A percentile compares a stretch with the other conserved stretches of the same genome.
phyloP scores from a whole-genome alignment of 2,329 filamentous ascomycete genomes.

The Nannizziopsis barbatae region DNA sequence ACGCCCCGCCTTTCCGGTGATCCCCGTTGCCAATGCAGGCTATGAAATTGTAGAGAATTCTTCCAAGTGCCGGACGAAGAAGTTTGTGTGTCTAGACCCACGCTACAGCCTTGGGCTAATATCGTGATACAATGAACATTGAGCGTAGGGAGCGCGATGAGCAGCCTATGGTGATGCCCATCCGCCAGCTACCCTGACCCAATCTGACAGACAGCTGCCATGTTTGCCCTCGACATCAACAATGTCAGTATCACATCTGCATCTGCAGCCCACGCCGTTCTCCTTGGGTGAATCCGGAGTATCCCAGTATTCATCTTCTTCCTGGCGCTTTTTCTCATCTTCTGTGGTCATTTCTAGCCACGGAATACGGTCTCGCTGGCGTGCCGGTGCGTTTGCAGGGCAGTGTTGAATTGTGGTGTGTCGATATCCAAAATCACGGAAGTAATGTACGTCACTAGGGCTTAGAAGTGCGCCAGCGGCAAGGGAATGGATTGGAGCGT shows the following conservation, averaged over 20 bases:
- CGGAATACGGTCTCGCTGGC: conserved; percentile 68
- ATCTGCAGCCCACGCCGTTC: conserved; percentile 93
- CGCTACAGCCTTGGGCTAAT: too few relatives aligned
- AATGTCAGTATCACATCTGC: conserved; percentile 93
- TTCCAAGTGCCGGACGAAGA: background rate
- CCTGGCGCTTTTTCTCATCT: conserved; percentile 70
- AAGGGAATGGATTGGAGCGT: conserved; percentile 94
- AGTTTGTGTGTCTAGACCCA: background rate
- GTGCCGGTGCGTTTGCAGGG: conserved; percentile 82
- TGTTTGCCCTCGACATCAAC: conserved; percentile 96
- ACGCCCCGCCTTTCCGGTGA: conserved; percentile 4
- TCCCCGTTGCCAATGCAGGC: conserved; percentile 10
- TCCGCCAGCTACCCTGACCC: conserved; percentile 93
- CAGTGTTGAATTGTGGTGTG: conserved; percentile 99
- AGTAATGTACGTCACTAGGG: conserved; percentile 85
- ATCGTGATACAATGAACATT: too few relatives aligned
- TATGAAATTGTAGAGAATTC: background rate
- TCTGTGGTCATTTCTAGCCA: conserved; percentile 71
- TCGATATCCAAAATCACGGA: conserved; percentile 95
- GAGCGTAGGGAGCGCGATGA: too few relatives aligned
- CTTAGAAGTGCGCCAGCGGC: conserved; percentile 79
- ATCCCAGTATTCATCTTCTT: conserved; percentile 96
- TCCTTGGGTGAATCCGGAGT: conserved; percentile 76
- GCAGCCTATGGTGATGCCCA: conserved; percentile 55
- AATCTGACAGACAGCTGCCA: conserved; percentile 86